Evolutionary conservation across 2,329 filamentous ascomycete genomes (phyloP).

Genomic region (Exophiala dermatitidis): DNA sequence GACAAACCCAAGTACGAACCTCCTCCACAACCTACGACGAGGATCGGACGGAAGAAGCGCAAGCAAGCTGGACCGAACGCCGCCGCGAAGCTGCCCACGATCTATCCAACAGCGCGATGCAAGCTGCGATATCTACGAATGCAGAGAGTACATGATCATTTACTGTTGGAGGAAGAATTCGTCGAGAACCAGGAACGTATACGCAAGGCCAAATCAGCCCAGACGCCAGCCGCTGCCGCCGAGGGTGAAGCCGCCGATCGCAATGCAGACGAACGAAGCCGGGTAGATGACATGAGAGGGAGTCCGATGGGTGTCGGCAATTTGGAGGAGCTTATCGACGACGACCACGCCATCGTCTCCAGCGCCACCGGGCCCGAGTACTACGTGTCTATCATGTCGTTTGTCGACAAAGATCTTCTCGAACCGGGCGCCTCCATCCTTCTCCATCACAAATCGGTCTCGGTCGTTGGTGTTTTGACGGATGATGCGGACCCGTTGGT

Average conservation of each 20-base stretch:
- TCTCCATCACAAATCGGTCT: conserved; percentile 94
- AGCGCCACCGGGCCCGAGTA: conserved; percentile 96
- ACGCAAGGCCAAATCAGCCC: conserved; percentile 80
- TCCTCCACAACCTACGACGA: conserved; percentile 90
- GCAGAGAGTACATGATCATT: conserved; percentile 97
- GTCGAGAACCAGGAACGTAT: conserved; percentile 97
- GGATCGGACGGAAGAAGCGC: conserved; percentile 97
- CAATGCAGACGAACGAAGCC: conserved; percentile 86
- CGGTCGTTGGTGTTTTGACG: conserved; percentile 92
- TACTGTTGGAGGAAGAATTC: conserved; percentile 94
- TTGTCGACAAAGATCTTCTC: conserved; percentile 96
- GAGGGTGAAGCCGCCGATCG: conserved; percentile 75
- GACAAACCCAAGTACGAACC: conserved; percentile 99
- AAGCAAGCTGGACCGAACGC: conserved; percentile 88
- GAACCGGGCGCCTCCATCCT: conserved; percentile 94
- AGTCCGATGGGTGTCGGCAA: conserved; percentile 98
- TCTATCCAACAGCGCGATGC: conserved; percentile 94
- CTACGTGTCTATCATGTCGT: conserved; percentile 99
- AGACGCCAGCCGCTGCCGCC: conserved; percentile 53
- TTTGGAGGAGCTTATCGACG: conserved; percentile 96
- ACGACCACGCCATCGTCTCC: conserved; percentile 97
- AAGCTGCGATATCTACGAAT: conserved; percentile 95
- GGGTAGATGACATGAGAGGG: conserved; percentile 96
- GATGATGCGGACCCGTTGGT: conserved; percentile 94
- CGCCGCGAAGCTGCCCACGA: conserved; percentile 84